Base-by-base conservation (phyloP, 1,284 basidiomycete species). In the Fistulinella staudtii region DNA sequence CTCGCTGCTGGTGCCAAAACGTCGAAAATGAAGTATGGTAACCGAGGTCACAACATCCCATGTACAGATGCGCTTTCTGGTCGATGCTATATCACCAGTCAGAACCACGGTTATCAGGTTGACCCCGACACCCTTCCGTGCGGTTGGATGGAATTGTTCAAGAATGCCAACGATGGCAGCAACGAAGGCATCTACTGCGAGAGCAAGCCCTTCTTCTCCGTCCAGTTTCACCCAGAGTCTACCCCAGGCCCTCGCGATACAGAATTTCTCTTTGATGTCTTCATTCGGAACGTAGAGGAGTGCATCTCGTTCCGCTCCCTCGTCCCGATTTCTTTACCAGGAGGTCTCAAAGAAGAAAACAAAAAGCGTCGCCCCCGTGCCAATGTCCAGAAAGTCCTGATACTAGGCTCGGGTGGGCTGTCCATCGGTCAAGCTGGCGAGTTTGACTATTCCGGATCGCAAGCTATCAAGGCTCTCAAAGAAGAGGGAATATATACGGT, bases 151-250 rank as follows among this genome's bases (percentile, higher is more conserved):
- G 91, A 94, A 61, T 75, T 99, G 22, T 99, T 98, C 75, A 77
- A 77, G 60, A 99, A 99, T 63, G 95, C 96, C 46, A 99, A 99
- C 71, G 96, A 99, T 62, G 82, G 81, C 46, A 93, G 89, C 61
- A 99, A 99, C 68, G 96, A 99, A 68, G 96, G 96, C 57, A 96
- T 99, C 60, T 96, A 93, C 72, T 92, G 80, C 66, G 83, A 86
- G 53, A 79, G 83, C 62, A 88, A 85, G 55, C 95, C 95, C 2
- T 96, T 91, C 76, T 99, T 99, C 71, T 96, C 93, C 31, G 95
- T 99, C n/a, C 96, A 99, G 66, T 99, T 99, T 77, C 96, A 99
- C 68, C 96, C 96, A 29, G 96, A 99, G 68, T 95, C 92, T 30
- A 93, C 91, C 5, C 94, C 96, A n/a, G 96, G 96, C 31, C 96